Base-by-base conservation (phyloP, 805 yeast species). In the Wickerhamomyces canadensis region DNA sequence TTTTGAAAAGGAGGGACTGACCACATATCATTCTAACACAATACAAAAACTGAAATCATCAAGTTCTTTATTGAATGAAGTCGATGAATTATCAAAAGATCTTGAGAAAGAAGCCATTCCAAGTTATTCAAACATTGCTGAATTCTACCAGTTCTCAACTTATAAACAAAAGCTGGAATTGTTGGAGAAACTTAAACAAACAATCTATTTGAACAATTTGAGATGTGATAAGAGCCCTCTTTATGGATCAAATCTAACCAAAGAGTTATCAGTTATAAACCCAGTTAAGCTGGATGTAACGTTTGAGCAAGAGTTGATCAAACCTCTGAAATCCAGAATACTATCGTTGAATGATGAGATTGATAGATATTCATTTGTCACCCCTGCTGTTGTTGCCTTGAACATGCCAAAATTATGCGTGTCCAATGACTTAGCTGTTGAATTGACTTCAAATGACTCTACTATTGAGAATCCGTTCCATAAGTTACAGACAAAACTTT, bases 301-400 rank as follows among this genome's bases (percentile, higher is more conserved):
- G 1, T 37, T 36, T 23, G 29, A 32, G 33, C 43, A 62, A 9
- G 64, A 65, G 1, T 41, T 72, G 13, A 57, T 71, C 14, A 66
- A 61, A 35, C 70, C 78, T 2, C 44, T 74, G 35, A 55, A 57
- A 21, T 60, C 68, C 0, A 58, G 75, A 42, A 52, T 71, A 5
- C 34, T 55, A 4, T 31, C 43, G 0, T 65, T 79, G 67, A 56
- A 62, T 9, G 77, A 74, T 24, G 54, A 65, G 0, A 72, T 91
- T 41, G 86, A 84, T 30, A 78, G 81, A 43, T 93, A 70, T 60
- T 85, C 95, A 0, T 91, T 85, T 45, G 73, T 91, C 5, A 93
- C 98, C 0, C 98, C 99, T 0, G 67, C 79, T 4, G 95, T 77
- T 4, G 94, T 88, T 3, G 72, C 86, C 1, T 66, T 84, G 35